These are phyloP conservation scores for Lablab purpureus DNA, from an alignment of 306 rosid species.

Conservation along the genomic window DNA sequence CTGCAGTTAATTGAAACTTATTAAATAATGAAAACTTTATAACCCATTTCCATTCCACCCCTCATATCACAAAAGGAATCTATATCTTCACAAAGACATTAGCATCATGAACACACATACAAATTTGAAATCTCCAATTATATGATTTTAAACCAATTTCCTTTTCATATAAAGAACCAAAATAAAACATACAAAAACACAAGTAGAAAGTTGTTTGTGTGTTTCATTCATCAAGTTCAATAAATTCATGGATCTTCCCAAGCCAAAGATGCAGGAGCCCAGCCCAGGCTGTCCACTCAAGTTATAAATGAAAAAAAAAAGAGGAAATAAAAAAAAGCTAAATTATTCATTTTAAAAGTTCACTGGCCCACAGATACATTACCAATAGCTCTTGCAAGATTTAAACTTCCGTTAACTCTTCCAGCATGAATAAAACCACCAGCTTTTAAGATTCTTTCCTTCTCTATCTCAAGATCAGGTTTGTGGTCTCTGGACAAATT, in stretches of 20 bases:
- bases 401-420: slow-evolving; percentile 95
- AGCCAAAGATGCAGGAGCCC: slow-evolving; percentile 33
- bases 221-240: slow-evolving; percentile 33
- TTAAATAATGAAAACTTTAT: slow-evolving; percentile 39
- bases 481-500: slow-evolving; percentile 95
- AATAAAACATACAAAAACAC: background rate
- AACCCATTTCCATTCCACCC: slow-evolving; percentile 28
- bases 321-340: background rate
- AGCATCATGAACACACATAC: background rate
- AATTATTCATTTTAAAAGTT: slow-evolving; percentile 28
- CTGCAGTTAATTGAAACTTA: slow-evolving; percentile 59
- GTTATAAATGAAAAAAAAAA: slow-evolving; percentile 22
- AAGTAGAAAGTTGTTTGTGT: background rate
- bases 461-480: slow-evolving; percentile 92
- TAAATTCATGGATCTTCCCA: background rate
- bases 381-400: slow-evolving; percentile 99
- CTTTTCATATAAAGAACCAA: slow-evolving; percentile 39
- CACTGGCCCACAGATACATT: slow-evolving; percentile 31
- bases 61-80: slow-evolving; percentile 25
- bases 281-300: slow-evolving; percentile 20
- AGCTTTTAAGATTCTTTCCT: slow-evolving; percentile 89
- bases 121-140: slow-evolving; percentile 28
- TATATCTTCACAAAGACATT: slow-evolving; percentile 12
- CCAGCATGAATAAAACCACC: slow-evolving; percentile 98
- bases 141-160: slow-evolving; percentile 19